Evolutionary conservation across 177 flowering plant species (phyloP), one percentile per base, ranked within the genome.

Genomic region (Vitis hybrid): DNA sequence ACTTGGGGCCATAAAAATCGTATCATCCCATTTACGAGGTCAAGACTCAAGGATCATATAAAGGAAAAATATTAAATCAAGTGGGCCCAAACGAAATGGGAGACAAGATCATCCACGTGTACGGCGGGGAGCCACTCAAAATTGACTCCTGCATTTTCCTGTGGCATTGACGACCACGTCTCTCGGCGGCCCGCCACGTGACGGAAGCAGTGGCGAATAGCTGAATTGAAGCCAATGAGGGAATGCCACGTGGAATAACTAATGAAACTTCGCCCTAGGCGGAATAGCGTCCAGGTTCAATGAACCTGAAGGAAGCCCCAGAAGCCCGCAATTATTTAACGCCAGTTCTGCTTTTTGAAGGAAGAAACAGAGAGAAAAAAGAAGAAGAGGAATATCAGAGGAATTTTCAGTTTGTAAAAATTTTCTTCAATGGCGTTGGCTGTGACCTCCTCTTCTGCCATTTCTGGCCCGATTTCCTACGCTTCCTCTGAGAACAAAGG

Each of bases 341-440:
- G n/a, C 51, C 2, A 6, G 59, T 28, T 63, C 22, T 19, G 12
- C 57, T 50, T 17, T n/a, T 52, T 11, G 22, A 51, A 11, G 19
- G 54, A 59, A 20, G 3, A 51, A 58, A 68, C 65, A 51, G 19
- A 54, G 59, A 9, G 9, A 11, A 51, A 11, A 28, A 15, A 20
- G 20, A 64, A 17, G 47, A 44, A 54, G 13, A 12, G 19, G 11
- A 4, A 11, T 14, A 11, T 31, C 22, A 10, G 24, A 2, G 44
- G 8, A 28, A 20, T 12, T 7, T 12, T 62, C 44, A 38, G 47
- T 38, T 38, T 38, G 7, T 38, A 5, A 4, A 38, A n/a, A 68
- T 54, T 28, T 4, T 58, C 17, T 3, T 4, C 22, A 70, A 88
- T 88, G 93, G 90, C 92, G 53, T 71, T 83, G 20, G 73, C 85